Evolutionary conservation across 2,329 filamentous ascomycete species (phyloP).

Genomic region (Phyllosticta citriasiana): DNA sequence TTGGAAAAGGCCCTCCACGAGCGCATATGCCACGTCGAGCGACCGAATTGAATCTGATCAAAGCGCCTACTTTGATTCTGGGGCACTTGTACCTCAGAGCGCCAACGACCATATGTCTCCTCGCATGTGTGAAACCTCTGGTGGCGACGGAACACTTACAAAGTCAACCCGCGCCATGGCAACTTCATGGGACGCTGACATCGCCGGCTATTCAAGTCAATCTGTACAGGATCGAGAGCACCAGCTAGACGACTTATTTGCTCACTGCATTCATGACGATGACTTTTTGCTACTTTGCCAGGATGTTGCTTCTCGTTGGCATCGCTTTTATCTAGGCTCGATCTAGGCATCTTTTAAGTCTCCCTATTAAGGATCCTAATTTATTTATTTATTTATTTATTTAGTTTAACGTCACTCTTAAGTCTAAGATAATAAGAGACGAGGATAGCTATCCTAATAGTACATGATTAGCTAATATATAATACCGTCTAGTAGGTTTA

Average conservation of each 20-base stretch:
- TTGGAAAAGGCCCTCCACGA: not conserved
- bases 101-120: no score
- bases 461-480: no score
- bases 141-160: not conserved
- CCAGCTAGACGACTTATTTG: slow-evolving; percentile 41
- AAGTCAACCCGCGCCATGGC: not conserved
- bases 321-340: slow-evolving; percentile 32
- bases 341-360: not conserved
- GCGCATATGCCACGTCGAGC: not conserved
- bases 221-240: slow-evolving; percentile 31
- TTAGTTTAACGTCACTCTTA: no score
- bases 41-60: not conserved
- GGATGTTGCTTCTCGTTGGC: slow-evolving; percentile 42
- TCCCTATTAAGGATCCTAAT: no score
- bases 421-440: no score
- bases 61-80: not conserved
- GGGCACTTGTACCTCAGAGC: not conserved
- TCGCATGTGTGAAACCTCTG: not conserved
- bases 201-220: slow-evolving; percentile 26
- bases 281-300: slow-evolving; percentile 42
- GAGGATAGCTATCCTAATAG: no score
- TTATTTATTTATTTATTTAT: no score
- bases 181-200: not conserved
- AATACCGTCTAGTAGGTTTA: no score
- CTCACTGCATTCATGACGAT: slow-evolving; percentile 39